Evolutionary conservation across 1,284 basidiomycete genomes (phyloP).

Genomic region (Rhodotorula mucilaginosa): DNA sequence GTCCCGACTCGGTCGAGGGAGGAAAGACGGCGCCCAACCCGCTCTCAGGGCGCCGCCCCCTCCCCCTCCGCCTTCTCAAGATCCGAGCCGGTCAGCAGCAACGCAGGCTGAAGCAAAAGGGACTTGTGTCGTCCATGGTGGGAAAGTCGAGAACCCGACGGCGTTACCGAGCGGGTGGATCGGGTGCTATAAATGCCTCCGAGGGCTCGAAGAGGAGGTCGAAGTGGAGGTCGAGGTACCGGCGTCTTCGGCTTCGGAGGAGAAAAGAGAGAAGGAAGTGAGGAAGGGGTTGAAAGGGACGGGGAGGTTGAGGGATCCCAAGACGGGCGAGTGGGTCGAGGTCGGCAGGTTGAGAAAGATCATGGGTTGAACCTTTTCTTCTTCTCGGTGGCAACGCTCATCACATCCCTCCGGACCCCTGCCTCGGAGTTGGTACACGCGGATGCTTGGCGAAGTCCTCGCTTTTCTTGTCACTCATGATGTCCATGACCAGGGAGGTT

Average conservation of each 20-base stretch:
- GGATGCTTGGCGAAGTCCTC: too few relatives aligned
- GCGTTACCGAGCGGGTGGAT: conserved; percentile 91
- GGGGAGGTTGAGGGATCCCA: conserved; percentile 21
- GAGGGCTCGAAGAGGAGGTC: conserved; percentile 71
- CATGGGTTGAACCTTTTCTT: conserved; percentile 15
- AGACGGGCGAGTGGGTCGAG: conserved; percentile 25
- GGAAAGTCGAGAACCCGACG: conserved; percentile 80
- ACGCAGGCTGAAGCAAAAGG: conserved; percentile 59
- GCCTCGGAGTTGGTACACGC: too few relatives aligned
- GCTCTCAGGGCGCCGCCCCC: conserved; percentile 61
- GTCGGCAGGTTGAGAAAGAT: conserved; percentile 20
- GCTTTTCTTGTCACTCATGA: too few relatives aligned
- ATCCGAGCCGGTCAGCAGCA: conserved; percentile 14
- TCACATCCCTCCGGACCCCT: too few relatives aligned
- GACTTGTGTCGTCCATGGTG: conserved; percentile 75
- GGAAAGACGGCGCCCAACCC: conserved; percentile 20
- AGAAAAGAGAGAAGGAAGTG: not conserved
- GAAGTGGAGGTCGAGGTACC: not conserved
- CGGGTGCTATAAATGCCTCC: conserved; percentile 90
- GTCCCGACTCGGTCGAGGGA: conserved; percentile 48
- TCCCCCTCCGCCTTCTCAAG: conserved; percentile 65
- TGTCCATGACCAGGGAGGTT: too few relatives aligned
- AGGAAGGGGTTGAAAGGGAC: conserved; percentile 9
- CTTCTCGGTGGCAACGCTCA: too few relatives aligned
- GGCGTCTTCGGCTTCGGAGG: too few relatives aligned